phyloP scores from a whole-genome alignment of 163 green algal species.

The Scenedesmus sp. region DNA sequence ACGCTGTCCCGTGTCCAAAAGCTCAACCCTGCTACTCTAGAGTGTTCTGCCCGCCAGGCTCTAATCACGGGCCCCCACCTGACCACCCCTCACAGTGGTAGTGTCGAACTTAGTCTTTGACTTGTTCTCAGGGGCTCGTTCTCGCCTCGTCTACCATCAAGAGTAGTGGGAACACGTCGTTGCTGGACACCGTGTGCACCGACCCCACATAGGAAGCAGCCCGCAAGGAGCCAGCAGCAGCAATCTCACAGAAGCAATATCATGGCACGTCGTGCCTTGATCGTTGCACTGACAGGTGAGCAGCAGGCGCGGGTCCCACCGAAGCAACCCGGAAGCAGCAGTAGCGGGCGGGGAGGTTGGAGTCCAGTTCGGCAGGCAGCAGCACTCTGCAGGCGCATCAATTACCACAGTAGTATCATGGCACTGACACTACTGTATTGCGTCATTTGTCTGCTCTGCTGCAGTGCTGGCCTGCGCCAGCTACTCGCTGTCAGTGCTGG shows the following conservation, averaged over 20 bases:
- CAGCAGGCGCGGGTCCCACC: background rate
- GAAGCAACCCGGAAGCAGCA: background rate
- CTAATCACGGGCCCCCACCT: background rate
- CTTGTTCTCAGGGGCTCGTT: too few relatives aligned
- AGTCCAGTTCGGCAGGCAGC: background rate
- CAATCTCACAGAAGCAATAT: background rate
- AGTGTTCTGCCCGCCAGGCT: background rate
- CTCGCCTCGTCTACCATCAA: background rate
- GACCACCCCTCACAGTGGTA: background rate
- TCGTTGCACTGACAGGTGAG: conserved; percentile 17
- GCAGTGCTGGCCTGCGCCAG: conserved; percentile 50
- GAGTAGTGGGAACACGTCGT: background rate
- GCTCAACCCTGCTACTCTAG: background rate
- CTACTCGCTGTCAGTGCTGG: conserved; percentile 45
- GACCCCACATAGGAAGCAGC: background rate
- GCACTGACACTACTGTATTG: background rate
- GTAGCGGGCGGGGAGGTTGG: background rate
- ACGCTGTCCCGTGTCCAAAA: conserved; percentile 8
- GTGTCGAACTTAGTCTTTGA: background rate
- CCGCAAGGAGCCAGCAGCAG: background rate
- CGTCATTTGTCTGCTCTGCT: background rate
- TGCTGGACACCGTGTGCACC: conserved; percentile 11
- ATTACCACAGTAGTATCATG: background rate
- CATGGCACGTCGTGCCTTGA: background rate
- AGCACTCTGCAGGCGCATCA: background rate